Base-by-base conservation (phyloP, 352 stramenopile genomes). In the Proteromonas lacertae region DNA sequence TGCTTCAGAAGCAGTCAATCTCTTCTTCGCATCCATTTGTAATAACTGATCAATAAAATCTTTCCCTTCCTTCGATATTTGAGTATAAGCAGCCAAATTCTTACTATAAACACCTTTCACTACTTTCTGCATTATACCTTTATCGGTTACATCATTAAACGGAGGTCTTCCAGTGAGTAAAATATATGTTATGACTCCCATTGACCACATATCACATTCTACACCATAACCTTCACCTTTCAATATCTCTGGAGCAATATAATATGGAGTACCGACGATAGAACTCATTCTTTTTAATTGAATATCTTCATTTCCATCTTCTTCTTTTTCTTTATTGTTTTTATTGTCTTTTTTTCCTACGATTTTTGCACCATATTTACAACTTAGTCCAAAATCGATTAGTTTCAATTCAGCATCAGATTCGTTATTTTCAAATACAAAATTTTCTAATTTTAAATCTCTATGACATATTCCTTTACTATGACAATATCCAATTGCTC, bases 171-270 rank as follows among this genome's bases (percentile, higher is more conserved):
- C 76, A 21, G 69, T 82, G 17, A 91, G 46, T 31, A 91, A 44
- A 38, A 91, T 86, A 47, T 76, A 91, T 12, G 73, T 46, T 43
- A 91, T 78, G 12, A 89, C 71, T 20, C 76, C 76, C 7, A 88
- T 55, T 46, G 61, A 80, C 76, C 76, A 91, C 48, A 76, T 84
- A 47, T 91, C 76, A 9, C 83, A 69, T 19, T 72, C 57, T 5
- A 54, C 54, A 21, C 74, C 74, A 45, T 90, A 90, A 7, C 59
- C 48, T 12, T 63, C 51, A 7, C 64, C 62, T 32, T 63, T 62
- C 20, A 92, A 53, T 29, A 92, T 79, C 52, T 92, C 75, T 1
- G 75, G 75, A 0, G 77, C 77, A 7, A 90, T 71, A 47, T 92
- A 90, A n/a, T n/a, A n/a, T n/a, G n/a, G n/a, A n/a, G n/a, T n/a